A percentile compares a stretch with the other conserved stretches of the same genome.
phyloP scores from a whole-genome alignment of 1,284 basidiomycete genomes.

The Cryptococcus jaspeensis region DNA sequence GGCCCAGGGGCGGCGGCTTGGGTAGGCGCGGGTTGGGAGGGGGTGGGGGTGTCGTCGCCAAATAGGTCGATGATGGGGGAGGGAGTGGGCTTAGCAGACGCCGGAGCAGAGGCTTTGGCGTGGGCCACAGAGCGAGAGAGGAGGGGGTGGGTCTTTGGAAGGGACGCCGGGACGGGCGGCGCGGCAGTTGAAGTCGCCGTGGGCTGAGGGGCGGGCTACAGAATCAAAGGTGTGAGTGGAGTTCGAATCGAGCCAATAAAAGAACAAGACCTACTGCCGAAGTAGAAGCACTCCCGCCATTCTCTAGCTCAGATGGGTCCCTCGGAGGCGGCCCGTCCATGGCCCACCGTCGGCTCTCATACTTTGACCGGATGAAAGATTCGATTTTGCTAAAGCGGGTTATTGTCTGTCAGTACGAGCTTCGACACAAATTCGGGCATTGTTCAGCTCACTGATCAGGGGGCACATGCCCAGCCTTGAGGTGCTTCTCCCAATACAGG shows the following conservation, averaged over 20 bases:
- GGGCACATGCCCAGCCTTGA: conserved; percentile 87
- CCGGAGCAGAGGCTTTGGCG: conserved; percentile 5
- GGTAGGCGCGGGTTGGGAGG: conserved; percentile 9
- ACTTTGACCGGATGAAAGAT: conserved; percentile 95
- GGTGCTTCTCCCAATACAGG: conserved; percentile 94
- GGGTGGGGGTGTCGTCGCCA: conserved; percentile 29
- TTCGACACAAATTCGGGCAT: not conserved
- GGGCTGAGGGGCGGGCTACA: conserved; percentile 11
- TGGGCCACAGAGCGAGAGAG: conserved; percentile 33
- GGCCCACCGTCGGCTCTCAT: conserved; percentile 91
- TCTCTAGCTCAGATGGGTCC: conserved; percentile 78
- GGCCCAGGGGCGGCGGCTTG: conserved; percentile 20
- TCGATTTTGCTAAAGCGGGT: conserved; percentile 82
- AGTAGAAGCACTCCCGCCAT: conserved; percentile 36
- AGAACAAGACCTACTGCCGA: conserved; percentile 12
- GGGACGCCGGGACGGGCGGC: conserved; percentile 22
- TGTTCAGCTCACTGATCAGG: conserved; percentile 89
- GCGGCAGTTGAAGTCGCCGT: conserved; percentile 28
- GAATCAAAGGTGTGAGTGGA: not conserved
- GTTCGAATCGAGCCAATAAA: not conserved
- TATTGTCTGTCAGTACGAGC: not conserved
- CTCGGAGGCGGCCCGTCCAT: conserved; percentile 77
- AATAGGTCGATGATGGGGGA: conserved; percentile 41
- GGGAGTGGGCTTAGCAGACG: conserved; percentile 13
- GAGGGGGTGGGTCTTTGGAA: conserved; percentile 37